phyloP scores from a whole-genome alignment of 1,139 yeast genomes.

The Yamadazyma epiphylla region DNA sequence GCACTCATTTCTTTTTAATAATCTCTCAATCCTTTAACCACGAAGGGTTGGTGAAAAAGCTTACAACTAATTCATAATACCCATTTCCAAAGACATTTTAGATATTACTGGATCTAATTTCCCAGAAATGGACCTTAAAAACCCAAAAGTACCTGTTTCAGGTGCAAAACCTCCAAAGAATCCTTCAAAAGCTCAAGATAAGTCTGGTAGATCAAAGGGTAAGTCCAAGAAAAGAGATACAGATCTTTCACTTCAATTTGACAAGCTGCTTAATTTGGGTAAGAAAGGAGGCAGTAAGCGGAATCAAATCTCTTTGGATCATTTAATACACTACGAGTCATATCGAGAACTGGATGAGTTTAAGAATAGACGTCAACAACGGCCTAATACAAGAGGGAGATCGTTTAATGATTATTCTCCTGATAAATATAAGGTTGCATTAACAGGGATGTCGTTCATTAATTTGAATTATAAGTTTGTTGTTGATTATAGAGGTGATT shows the following conservation, averaged over 20 bases:
- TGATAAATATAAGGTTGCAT: conserved; percentile 21
- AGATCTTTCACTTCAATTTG: conserved; percentile 5
- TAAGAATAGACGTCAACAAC: conserved; percentile 19
- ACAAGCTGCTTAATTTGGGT: conserved; percentile 4
- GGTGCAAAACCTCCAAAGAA: neutral
- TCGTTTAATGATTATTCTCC: conserved; percentile 10
- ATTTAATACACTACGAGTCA: conserved; percentile 60
- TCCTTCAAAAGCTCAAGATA: neutral
- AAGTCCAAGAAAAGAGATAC: conserved; percentile 2
- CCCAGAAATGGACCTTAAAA: too few relatives aligned
- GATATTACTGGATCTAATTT: too few relatives aligned
- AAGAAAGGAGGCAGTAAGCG: conserved; percentile 31
- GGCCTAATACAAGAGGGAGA: conserved; percentile 8
- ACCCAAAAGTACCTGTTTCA: too few relatives aligned
- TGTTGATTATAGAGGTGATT: conserved; percentile 59
- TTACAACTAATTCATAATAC: too few relatives aligned
- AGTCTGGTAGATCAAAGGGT: neutral
- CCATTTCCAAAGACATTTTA: too few relatives aligned
- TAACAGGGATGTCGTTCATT: conserved; percentile 71
- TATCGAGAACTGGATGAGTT: conserved; percentile 48
- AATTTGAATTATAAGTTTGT: conserved; percentile 85
- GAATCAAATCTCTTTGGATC: conserved; percentile 60
- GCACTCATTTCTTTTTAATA: too few relatives aligned
- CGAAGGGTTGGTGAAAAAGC: too few relatives aligned
- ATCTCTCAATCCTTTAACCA: too few relatives aligned